Base-by-base conservation (phyloP, 257 asterid species). In the Nemophila menziesii region DNA sequence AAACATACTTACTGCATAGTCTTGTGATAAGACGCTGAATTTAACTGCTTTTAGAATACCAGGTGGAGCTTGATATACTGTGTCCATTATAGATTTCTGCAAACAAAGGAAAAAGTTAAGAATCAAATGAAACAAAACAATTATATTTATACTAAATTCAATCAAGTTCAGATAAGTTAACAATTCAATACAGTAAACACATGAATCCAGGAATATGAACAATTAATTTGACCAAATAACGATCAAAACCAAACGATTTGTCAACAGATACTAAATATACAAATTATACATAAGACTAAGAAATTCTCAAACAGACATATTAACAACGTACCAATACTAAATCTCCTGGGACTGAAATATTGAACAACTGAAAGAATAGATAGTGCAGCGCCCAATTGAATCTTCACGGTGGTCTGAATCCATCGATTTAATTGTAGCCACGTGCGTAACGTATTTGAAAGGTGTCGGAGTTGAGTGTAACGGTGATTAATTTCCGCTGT, bases 1-100 rank as follows among this genome's bases (percentile, higher is more conserved):
- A 46, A 16, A 46, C 46, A 45, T 49, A 63, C 94, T 74, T 71
- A 90, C 99, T 8, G 94, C 93, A 55, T 85, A 96, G 39, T 70
- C 68, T 64, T 73, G 82, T 1, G 93, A 64, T 52, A 90, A 63
- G 51, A 79, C 77, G 57, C 48, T 46, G 37, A 90, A 75, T 56
- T 5, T 63, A 52, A 90, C 61, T 49, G 86, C 78, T 69, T 22
- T 79, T 57, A 85, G 56, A 21, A 62, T 51, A 37, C 70, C 86
- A 34, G 63, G 47, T 13, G 68, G 44, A 55, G 64, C 75, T 58
- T 59, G 80, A 61, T 58, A 75, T 56, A 59, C 73, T 43, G 54
- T 58, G 36, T 75, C 93, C 89, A 84, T 72, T 52, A 64, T 47
- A 55, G 65, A 57, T 44, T 54, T 65, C 73, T 60, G 66, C 54